Evolutionary conservation across 352 stramenopile species (phyloP).

Genomic region (Globisporangium perplexum): DNA sequence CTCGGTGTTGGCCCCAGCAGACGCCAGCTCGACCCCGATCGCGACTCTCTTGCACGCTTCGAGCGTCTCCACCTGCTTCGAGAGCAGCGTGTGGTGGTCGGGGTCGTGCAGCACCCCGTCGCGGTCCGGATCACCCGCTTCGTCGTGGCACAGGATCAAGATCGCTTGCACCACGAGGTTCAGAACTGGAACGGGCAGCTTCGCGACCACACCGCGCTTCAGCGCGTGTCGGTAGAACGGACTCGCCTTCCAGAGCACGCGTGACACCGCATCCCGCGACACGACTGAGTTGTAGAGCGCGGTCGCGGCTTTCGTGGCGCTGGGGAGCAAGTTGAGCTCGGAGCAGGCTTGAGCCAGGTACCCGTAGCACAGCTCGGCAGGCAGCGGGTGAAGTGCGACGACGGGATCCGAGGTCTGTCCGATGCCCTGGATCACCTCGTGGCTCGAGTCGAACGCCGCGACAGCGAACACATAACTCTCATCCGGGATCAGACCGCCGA

Average conservation of each 20-base stretch:
- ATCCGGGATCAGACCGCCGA: conserved; percentile 54
- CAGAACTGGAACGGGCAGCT: conserved; percentile 44
- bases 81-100: conserved; percentile 22
- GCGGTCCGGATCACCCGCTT: conserved; percentile 32
- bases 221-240: conserved; percentile 63
- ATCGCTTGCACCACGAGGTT: conserved; percentile 48
- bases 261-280: conserved; percentile 20
- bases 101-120: conserved; percentile 36
- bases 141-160: conserved; percentile 44
- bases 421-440: conserved; percentile 62
- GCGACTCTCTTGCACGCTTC: conserved; percentile 42
- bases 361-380: conserved; percentile 57
- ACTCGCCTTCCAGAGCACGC: conserved; percentile 44
- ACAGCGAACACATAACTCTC: conserved; percentile 83
- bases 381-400: conserved; percentile 59
- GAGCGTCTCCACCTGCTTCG: conserved; percentile 30
- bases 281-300: conserved; percentile 46
- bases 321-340: conserved; percentile 19
- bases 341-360: conserved; percentile 59
- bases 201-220: conserved; percentile 29
- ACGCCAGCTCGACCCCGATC: conserved; percentile 62
- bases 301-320: conserved; percentile 30
- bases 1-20: conserved; percentile 38
- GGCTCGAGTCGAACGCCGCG: conserved; percentile 60
- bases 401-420: conserved; percentile 57